A percentile compares a stretch with the other conserved stretches of the same genome.
Conservation (phyloP, 805 yeast genomes). For the Saccharomycopsis fodiens region DNA sequence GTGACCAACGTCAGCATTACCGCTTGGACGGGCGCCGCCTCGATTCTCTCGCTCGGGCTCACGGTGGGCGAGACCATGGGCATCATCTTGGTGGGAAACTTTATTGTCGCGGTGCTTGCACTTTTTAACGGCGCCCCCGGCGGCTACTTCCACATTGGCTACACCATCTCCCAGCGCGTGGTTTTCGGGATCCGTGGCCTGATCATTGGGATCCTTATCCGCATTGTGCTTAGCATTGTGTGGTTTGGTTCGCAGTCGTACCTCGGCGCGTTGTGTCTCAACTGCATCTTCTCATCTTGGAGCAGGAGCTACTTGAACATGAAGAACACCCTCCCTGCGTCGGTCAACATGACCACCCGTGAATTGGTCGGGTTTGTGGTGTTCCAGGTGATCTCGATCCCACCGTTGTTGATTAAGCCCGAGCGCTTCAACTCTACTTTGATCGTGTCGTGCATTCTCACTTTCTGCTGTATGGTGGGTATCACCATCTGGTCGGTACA, state of each 20-base stretch:
- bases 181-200: constrained; percentile 42
- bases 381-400: constrained; percentile 30
- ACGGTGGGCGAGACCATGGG: constrained; percentile 25
- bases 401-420: constrained; percentile 27
- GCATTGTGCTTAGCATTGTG: constrained; percentile 39
- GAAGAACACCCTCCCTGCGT: constrained; percentile 21
- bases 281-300: constrained; percentile 34
- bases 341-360: constrained; percentile 29
- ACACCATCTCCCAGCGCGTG: constrained; percentile 37
- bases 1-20: constrained; percentile 31
- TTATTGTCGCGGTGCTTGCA: constrained; percentile 22
- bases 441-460: constrained; percentile 20
- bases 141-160: constrained; percentile 27
- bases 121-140: constrained; percentile 24
- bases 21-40: constrained; percentile 31
- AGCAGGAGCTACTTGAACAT: constrained; percentile 30
- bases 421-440: constrained; percentile 22
- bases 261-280: constrained; percentile 37
- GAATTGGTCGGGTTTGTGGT: constrained; percentile 34
- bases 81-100: constrained; percentile 25
- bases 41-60: constrained; percentile 25
- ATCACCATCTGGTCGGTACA: constrained; percentile 27
- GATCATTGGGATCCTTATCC: constrained; percentile 32
- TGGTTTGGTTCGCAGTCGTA: constrained; percentile 41
- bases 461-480: constrained; percentile 31